Evolutionary conservation across 2,329 filamentous ascomycete species (phyloP).

Genomic region (Claviceps pazoutovae): DNA sequence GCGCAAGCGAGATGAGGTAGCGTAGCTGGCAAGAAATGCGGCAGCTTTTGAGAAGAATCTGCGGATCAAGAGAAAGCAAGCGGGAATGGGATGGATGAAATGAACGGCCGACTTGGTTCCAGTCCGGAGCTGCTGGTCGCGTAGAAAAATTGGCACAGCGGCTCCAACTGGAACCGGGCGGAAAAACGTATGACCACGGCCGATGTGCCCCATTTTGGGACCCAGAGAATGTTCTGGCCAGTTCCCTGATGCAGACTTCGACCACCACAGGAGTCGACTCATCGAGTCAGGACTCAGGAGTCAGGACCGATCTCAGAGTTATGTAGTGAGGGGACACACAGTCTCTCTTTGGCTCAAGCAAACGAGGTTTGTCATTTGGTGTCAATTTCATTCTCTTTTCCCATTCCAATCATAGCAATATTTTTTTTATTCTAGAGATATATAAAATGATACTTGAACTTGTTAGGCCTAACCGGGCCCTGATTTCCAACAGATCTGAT

Average conservation of each 20-base stretch:
- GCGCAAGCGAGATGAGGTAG: conserved; percentile 14
- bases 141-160: conserved; percentile 28
- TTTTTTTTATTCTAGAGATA: no score
- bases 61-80: conserved; percentile 3
- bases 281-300: no score
- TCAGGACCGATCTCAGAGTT: no score
- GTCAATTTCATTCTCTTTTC: background rate
- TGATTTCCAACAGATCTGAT: background rate
- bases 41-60: conserved; percentile 3
- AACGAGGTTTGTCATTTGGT: background rate
- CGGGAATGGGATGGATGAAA: background rate
- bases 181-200: conserved; percentile 21
- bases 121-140: conserved; percentile 7
- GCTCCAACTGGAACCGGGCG: conserved; percentile 16
- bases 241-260: background rate
- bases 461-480: background rate
- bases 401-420: background rate
- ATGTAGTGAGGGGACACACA: no score
- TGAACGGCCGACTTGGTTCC: conserved; percentile 4
- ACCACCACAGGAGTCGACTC: background rate
- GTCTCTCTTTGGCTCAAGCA: background rate
- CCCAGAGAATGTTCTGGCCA: conserved; percentile 9
- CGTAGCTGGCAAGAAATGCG: conserved; percentile 8
- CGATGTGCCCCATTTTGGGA: background rate
- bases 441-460: no score